Evolutionary conservation across 805 yeast genomes (phyloP).

Genomic region (Candida tibetensis): DNA sequence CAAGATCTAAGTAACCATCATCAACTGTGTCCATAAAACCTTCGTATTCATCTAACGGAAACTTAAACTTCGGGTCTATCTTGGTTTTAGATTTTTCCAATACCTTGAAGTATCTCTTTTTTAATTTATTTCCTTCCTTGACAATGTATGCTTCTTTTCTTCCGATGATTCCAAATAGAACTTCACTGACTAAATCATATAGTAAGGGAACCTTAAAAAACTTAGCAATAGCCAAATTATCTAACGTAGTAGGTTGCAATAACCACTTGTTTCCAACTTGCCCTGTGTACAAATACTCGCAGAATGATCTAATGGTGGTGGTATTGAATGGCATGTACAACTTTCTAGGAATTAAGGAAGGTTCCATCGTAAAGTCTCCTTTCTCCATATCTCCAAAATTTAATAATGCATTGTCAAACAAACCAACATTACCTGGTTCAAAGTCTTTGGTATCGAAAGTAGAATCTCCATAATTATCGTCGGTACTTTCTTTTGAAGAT

Average conservation of each 20-base stretch:
- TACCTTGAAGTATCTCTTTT: slow-evolving; percentile 24
- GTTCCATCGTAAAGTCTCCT: slow-evolving; percentile 46
- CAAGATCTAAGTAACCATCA: slow-evolving; percentile 61
- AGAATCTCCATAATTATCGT: slow-evolving; percentile 5
- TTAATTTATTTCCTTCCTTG: slow-evolving; percentile 38
- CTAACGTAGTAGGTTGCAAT: slow-evolving; percentile 66
- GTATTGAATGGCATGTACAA: slow-evolving; percentile 68
- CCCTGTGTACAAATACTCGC: slow-evolving; percentile 76
- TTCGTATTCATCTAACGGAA: slow-evolving; percentile 51
- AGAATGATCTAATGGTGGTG: slow-evolving; percentile 57
- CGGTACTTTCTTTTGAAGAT: slow-evolving; percentile 8
- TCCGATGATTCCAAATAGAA: slow-evolving; percentile 66
- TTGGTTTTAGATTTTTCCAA: slow-evolving; percentile 23
- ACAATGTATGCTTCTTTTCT: slow-evolving; percentile 57
- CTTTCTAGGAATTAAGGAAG: slow-evolving; percentile 63
- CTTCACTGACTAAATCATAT: slow-evolving; percentile 67
- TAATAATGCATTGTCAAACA: slow-evolving; percentile 23
- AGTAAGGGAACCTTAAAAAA: slow-evolving; percentile 67
- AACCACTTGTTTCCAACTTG: slow-evolving; percentile 75
- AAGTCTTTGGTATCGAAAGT: neutral
- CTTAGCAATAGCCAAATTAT: slow-evolving; percentile 59
- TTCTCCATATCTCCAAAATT: slow-evolving; percentile 33
- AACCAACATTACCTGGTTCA: slow-evolving; percentile 3
- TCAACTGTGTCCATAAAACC: slow-evolving; percentile 58
- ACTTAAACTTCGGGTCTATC: slow-evolving; percentile 23